Evolutionary conservation across 2,329 filamentous ascomycete genomes (phyloP), one percentile per base, ranked within the genome.

Genomic region (Colletotrichum sp.): DNA sequence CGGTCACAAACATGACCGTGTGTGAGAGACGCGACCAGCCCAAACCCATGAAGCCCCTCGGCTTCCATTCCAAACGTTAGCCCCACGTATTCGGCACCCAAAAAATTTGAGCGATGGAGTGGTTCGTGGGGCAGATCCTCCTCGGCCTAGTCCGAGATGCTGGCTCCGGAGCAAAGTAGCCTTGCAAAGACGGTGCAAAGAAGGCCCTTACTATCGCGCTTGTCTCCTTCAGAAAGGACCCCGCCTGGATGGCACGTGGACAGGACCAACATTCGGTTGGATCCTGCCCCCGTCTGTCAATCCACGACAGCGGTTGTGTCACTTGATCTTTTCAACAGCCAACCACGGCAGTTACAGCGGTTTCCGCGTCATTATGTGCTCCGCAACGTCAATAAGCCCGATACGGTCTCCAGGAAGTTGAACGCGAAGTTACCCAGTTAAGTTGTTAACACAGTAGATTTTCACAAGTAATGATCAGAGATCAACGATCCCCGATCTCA

Each of bases 91-190:
- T 75, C 67, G 70, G 75, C 76, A 69, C 66, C 70, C 76, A 34
- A 66, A 34, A 47, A 71, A 27, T 27, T 72, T 79, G 78, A 76
- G 77, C 76, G 78, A 79, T 79, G 80, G 77, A 72, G 66, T 66
- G 72, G 33, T 64, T 78, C 68, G 75, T 80, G 79, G 79, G 76
- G 76, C 58, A 79, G 81, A 78, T 82, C 84, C 84, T 86, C 84
- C 86, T 86, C 83, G 87, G 87, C 87, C 87, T 79, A 89, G 87
- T 88, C 87, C 87, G 84, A 86, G 86, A 86, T 79, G 87, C 87
- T 89, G 87, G 87, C 87, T 88, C 84, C 86, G 85, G 87, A 87
- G 87, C 87, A 88, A 87, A 87, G 86, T 87, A 79, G 82, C 84
- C 80, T 83, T 51, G 43, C 43, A 21, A 13, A 21, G 43, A 21